phyloP scores from a whole-genome alignment of 2,329 filamentous ascomycete genomes.

The Penicillium sp. region DNA sequence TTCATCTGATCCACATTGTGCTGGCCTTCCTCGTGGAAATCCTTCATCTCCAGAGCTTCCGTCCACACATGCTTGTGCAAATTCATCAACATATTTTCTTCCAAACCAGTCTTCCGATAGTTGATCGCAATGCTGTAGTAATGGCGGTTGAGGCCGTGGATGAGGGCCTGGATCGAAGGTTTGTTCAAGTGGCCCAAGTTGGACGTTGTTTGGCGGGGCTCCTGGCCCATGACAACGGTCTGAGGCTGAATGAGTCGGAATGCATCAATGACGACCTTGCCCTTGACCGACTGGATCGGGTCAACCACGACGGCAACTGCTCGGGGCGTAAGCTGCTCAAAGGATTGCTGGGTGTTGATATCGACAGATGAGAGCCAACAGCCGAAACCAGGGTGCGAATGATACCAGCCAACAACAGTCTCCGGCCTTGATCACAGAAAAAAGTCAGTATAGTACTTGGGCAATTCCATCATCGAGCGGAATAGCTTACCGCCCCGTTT shows the following conservation, averaged over 20 bases:
- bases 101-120: conserved; percentile 92
- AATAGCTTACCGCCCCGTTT: conserved; percentile 78
- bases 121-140: conserved; percentile 99
- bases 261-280: conserved; percentile 98
- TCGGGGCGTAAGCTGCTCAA: conserved; percentile 94
- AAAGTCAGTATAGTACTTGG: conserved; percentile 8
- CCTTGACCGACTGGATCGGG: conserved; percentile 98
- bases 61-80: conserved; percentile 99
- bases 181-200: conserved; percentile 98
- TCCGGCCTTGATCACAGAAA: conserved; percentile 60
- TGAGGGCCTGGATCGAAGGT: conserved; percentile 97
- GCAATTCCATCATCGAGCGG: neutral
- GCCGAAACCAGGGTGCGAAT: conserved; percentile 97
- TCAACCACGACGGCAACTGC: conserved; percentile 97
- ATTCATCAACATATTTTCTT: conserved; percentile 99
- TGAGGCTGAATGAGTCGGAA: conserved; percentile 98
- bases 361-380: conserved; percentile 99
- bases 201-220: conserved; percentile 93
- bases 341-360: conserved; percentile 99
- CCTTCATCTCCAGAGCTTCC: conserved; percentile 92
- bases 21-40: conserved; percentile 77
- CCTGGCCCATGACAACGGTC: conserved; percentile 94
- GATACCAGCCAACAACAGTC: conserved; percentile 98
- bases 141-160: conserved; percentile 94
- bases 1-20: conserved; percentile 85